Evolutionary conservation across 257 asterid genomes (phyloP), one percentile per base, ranked within the genome.

Genomic region (Solanum acaule): DNA sequence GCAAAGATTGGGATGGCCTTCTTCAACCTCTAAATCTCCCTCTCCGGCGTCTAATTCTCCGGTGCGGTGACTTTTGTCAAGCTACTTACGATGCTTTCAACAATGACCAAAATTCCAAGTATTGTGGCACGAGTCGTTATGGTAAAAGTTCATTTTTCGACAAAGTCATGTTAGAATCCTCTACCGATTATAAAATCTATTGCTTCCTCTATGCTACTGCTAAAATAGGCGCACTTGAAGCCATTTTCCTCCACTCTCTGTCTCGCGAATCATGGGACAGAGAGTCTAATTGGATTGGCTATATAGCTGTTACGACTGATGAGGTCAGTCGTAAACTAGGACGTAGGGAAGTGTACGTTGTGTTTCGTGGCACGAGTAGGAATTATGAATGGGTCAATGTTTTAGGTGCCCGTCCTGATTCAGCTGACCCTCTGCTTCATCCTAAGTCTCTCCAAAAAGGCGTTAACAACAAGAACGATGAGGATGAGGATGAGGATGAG

Each of bases 221-320:
- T 40, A 87, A 88, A 23, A 84, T 96, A 18, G 87, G 91, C 38
- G 31, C 71, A 22, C 88, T 71, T 0, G 90, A 90, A 67, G 95
- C 98, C 46, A n/a, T 96, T 35, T 89, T 96, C 86, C 88, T 96
- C 5, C 96, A 91, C 88, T 93, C 97, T 22, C 90, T 87, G 25
- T 94, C 98, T 1, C 94, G 95, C 1, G 95, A 96, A 2, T 56
- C 95, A 1, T 95, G 98, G 99, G 99, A 96, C 92, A 87, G 95
- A 11, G 98, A 96, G 56, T 94, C 99, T 63, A 96, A 96, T 15
- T 96, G 96, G 98, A 94, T 96, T 37, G 99, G 99, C 56, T 94
- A 94, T 90, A 87, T 96, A 29, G 96, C 98, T 6, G 67, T 89
- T 71, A 93, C 98, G 46, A 71, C 93, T 16, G 98, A 96, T 75